Percentiles rank a stretch among this genome's conserved stretches.
Conservation (phyloP, 2,329 filamentous ascomycete species). For the Cordyceps pruinosa region DNA sequence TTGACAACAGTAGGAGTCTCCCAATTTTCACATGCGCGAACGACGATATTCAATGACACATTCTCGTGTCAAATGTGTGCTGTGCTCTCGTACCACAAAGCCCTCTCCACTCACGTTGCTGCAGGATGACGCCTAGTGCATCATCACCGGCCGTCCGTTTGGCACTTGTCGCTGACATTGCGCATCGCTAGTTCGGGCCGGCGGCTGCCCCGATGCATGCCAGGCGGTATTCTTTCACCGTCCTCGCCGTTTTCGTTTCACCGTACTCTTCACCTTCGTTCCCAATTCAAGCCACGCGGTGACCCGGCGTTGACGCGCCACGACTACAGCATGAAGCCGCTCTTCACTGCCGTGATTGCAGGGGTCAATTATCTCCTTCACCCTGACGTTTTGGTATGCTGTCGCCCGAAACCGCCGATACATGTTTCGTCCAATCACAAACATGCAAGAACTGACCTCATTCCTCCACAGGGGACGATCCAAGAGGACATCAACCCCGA, state of each 20-base stretch:
- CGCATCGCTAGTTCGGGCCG: not conserved
- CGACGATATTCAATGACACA: no score
- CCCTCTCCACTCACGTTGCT: not conserved
- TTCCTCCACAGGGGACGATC: slow-evolving; percentile 29
- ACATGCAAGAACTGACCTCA: not conserved
- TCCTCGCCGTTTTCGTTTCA: not conserved
- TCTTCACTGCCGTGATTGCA: slow-evolving; percentile 11
- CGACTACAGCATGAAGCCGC: slow-evolving; percentile 7
- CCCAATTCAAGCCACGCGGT: no score
- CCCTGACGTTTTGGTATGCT: slow-evolving; percentile 7
- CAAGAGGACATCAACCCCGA: slow-evolving; percentile 35
- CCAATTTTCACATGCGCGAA: no score
- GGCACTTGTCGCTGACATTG: not conserved
- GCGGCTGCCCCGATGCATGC: not conserved
- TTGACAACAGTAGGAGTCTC: no score
- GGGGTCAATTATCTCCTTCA: slow-evolving; percentile 12
- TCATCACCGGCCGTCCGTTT: not conserved
- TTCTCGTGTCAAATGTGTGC: no score
- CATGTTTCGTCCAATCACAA: no score
- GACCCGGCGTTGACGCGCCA: not conserved
- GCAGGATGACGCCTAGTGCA: slow-evolving; percentile 1
- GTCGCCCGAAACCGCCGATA: no score
- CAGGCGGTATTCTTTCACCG: not conserved
- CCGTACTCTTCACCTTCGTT: no score
- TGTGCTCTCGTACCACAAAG: not conserved